Evolutionary conservation across 139 green algal species (phyloP), one percentile per base, ranked within the genome.

Genomic region (Chlamydomonas applanata): DNA sequence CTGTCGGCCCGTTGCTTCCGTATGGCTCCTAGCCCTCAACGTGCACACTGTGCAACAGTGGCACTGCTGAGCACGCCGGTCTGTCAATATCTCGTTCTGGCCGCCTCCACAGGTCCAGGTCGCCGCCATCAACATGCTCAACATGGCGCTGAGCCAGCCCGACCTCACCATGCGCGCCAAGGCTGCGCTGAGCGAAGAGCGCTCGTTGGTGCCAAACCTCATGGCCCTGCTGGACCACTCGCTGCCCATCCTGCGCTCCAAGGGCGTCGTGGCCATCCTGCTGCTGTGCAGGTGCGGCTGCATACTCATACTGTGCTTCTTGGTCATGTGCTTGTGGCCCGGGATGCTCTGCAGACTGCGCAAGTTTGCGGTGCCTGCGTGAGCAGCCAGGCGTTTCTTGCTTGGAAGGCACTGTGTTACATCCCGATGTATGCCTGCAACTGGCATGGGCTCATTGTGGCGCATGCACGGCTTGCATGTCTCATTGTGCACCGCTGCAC

Each of bases 81-180:
- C n/a, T n/a, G n/a, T n/a, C n/a, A n/a, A n/a, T n/a, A n/a, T n/a
- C n/a, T n/a, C n/a, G n/a, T n/a, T n/a, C n/a, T n/a, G n/a, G n/a
- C n/a, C n/a, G n/a, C n/a, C n/a, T n/a, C n/a, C n/a, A n/a, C 46
- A 89, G 78, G 82, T 91, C 30, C 90, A 96, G 86, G 84, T 89
- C 13, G 80, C 89, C 11, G 82, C 78, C 1, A 59, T 90, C 46
- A 95, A 90, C 82, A 86, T 97, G 67, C 79, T 97, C 25, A 92
- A 91, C 75, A 74, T 91, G 45, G 85, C 75, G 20, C 36, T 77
- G 61, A 67, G 32, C 22, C 74, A 75, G 57, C 69, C 68, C 2
- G 71, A 79, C 71, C 77, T 78, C 32, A 76, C 16, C 3, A 30
- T 75, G 40, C 54, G 69, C 2, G 54, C 27, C 33, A 46, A 64